Evolutionary conservation across 192 early-diverging fungal genomes (phyloP).

Genomic region (Umbelopsis sp.): DNA sequence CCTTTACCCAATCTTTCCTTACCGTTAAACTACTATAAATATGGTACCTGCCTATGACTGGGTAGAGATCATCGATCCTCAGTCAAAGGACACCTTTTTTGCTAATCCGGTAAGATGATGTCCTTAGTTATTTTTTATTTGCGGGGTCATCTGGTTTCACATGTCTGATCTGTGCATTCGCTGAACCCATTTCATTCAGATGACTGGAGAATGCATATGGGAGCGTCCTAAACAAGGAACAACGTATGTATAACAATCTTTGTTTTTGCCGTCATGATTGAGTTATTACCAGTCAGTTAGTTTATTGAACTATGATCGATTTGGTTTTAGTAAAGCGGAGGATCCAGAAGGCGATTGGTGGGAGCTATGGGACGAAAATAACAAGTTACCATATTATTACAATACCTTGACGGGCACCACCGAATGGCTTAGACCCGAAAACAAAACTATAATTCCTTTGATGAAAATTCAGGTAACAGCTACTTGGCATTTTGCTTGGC

Average conservation of each 20-base stretch:
- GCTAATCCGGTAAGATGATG: constrained; percentile 61
- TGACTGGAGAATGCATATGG: constrained; percentile 83
- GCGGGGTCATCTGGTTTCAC: background rate
- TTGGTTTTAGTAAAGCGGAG: constrained; percentile 58
- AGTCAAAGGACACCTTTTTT: constrained; percentile 64
- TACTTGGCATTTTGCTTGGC: background rate
- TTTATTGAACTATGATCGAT: no score
- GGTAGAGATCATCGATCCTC: constrained; percentile 72
- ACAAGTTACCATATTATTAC: constrained; percentile 91
- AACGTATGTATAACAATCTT: constrained; percentile 55
- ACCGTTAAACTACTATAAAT: background rate
- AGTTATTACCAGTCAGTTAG: background rate
- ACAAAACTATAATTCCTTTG: constrained; percentile 73
- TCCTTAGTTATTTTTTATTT: background rate
- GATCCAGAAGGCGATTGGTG: constrained; percentile 91
- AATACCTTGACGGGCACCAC: constrained; percentile 84
- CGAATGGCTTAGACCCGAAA: constrained; percentile 82
- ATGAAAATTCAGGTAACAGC: constrained; percentile 64
- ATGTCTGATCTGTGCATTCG: background rate
- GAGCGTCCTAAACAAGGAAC: constrained; percentile 59
- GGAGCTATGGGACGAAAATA: constrained; percentile 90
- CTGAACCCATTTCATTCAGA: constrained; percentile 41
- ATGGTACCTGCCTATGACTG: constrained; percentile 45
- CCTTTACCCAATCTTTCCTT: no score
- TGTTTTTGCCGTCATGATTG: background rate